Evolutionary conservation across 139 green algal genomes (phyloP).

Genomic region (Chlamydomonas schloesseri): DNA sequence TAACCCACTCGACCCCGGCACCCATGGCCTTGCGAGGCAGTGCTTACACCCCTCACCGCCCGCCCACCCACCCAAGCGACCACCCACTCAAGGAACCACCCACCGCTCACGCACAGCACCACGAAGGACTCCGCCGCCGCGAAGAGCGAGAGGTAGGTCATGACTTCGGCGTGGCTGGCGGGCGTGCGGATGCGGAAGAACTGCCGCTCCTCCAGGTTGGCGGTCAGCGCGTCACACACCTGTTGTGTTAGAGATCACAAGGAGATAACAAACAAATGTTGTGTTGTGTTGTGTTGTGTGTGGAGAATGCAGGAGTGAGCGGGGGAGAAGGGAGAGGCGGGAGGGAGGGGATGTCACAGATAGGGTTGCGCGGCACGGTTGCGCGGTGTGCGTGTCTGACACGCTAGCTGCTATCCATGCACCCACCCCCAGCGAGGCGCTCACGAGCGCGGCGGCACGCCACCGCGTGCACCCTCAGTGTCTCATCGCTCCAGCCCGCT

Average conservation of each 20-base stretch:
- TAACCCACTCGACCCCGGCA: too few species aligned
- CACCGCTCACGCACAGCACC: constrained; percentile 58
- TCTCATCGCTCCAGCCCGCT: too few species aligned
- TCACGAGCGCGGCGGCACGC: too few species aligned
- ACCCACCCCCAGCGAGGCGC: too few species aligned
- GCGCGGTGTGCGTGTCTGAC: too few species aligned
- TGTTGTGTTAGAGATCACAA: too few species aligned
- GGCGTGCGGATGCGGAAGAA: constrained; percentile 71
- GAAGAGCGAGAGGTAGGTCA: constrained; percentile 69
- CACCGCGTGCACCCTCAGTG: too few species aligned
- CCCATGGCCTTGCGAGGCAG: too few species aligned
- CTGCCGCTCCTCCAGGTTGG: constrained; percentile 77
- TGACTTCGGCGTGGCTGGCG: constrained; percentile 62
- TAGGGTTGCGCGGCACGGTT: too few species aligned
- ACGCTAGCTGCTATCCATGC: too few species aligned
- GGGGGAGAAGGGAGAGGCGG: background rate
- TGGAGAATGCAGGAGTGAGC: background rate
- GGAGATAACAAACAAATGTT: background rate
- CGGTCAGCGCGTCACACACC: constrained; percentile 73
- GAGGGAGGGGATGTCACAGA: too few species aligned
- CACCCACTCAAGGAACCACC: background rate
- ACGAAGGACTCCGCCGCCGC: constrained; percentile 57
- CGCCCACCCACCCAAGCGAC: background rate
- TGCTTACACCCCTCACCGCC: background rate
- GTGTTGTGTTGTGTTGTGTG: background rate